phyloP scores from a whole-genome alignment of 441 rosid species.

The Monsonia emarginata region DNA sequence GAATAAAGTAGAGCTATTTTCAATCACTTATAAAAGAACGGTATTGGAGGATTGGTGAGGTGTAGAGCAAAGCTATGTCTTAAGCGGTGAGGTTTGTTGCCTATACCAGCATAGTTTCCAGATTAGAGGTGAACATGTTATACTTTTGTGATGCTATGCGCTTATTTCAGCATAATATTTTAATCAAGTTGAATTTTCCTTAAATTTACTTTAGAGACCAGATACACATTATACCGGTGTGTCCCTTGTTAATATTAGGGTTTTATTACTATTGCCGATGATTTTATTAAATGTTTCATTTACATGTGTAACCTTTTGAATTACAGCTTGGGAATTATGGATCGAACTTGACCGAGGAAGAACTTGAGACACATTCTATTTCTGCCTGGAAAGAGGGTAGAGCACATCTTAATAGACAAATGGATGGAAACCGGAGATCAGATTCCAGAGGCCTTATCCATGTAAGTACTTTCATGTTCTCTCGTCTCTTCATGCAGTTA shows the following conservation, averaged over 20 bases:
- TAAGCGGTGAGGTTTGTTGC: not conserved
- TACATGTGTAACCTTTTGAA: not conserved
- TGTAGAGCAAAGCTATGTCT: too few species aligned
- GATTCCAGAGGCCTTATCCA: constrained; percentile 37
- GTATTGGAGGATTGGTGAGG: too few species aligned
- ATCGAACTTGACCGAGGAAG: constrained; percentile 61
- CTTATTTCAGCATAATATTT: not conserved
- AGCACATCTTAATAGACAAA: constrained; percentile 34
- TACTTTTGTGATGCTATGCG: not conserved
- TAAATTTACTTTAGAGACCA: not conserved
- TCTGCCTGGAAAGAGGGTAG: constrained; percentile 66
- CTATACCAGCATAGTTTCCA: not conserved
- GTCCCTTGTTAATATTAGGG: not conserved
- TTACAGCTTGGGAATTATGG: constrained; percentile 57
- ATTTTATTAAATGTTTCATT: not conserved
- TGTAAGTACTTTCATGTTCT: constrained; percentile 31
- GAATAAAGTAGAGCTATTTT: not conserved
- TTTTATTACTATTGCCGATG: not conserved
- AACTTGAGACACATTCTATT: constrained; percentile 55
- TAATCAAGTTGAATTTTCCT: not conserved
- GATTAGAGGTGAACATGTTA: not conserved
- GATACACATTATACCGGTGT: not conserved
- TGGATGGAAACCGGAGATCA: constrained; percentile 37
- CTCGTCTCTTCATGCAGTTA: not conserved
- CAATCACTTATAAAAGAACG: too few species aligned